Conservation (phyloP, 768 basidiomycete species). For the Boletales sp. region DNA sequence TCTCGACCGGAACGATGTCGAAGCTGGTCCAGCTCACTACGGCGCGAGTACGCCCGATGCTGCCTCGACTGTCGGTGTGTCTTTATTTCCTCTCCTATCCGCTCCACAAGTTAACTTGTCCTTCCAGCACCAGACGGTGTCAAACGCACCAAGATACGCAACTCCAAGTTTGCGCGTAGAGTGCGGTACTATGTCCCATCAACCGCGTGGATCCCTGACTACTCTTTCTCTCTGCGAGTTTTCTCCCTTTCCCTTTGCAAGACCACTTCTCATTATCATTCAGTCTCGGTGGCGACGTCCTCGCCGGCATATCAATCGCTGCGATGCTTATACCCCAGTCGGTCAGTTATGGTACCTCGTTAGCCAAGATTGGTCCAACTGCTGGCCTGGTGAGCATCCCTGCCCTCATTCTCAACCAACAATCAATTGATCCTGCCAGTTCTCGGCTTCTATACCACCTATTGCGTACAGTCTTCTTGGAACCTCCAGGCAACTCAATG, state of each 20-base stretch:
- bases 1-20: constrained; percentile 23
- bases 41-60: constrained; percentile 16
- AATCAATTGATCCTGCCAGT: constrained; percentile 38
- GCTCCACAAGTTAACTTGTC: background rate
- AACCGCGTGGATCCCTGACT: constrained; percentile 75
- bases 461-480: constrained; percentile 91
- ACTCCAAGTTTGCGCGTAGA: constrained; percentile 42
- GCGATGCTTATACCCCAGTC: constrained; percentile 84
- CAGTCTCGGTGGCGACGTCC: constrained; percentile 66
- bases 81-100: background rate
- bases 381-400: constrained; percentile 67
- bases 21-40: constrained; percentile 23
- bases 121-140: constrained; percentile 7
- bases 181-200: constrained; percentile 77
- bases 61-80: constrained; percentile 19
- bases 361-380: constrained; percentile 82
- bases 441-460: constrained; percentile 81
- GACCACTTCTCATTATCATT: background rate
- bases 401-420: background rate
- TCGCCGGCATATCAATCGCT: constrained; percentile 83
- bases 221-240: constrained; percentile 63
- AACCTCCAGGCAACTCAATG: constrained; percentile 75
- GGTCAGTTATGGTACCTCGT: constrained; percentile 86
- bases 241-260: background rate
- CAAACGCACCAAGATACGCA: constrained; percentile 15